These are phyloP conservation scores for Russula emetica DNA, from an alignment of 768 basidiomycete genomes.

Conservation along the genomic window DNA sequence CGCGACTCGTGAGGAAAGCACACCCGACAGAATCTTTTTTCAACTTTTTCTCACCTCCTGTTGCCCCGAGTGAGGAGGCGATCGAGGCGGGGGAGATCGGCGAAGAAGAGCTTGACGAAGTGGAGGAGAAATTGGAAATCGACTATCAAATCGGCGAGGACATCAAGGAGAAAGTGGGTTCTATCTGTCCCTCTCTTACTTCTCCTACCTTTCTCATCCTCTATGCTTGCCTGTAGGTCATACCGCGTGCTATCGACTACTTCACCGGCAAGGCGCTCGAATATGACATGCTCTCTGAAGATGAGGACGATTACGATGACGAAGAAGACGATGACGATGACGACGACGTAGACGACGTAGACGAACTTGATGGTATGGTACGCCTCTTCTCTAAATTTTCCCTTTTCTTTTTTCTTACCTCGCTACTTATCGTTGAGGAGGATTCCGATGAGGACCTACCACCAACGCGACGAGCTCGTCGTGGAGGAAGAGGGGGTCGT, in stretches of 20 bases:
- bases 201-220: neutral
- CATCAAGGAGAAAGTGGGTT: conserved; percentile 86
- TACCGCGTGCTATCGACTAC: conserved; percentile 93
- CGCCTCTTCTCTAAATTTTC: conserved; percentile 25
- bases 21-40: conserved; percentile 95
- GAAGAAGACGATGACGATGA: conserved; percentile 57
- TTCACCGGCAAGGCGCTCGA: conserved; percentile 96
- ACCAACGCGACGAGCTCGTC: conserved; percentile 47
- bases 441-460: conserved; percentile 70
- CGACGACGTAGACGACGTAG: conserved; percentile 47
- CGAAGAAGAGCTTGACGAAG: conserved; percentile 80
- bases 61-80: conserved; percentile 62
- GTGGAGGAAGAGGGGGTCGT: conserved; percentile 26
- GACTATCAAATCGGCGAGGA: conserved; percentile 99
- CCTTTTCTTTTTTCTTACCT: conserved; percentile 3
- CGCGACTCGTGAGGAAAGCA: conserved; percentile 78
- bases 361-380: conserved; percentile 36
- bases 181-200: neutral
- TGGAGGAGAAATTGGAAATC: conserved; percentile 90
- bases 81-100: conserved; percentile 71
- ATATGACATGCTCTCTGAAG: conserved; percentile 52
- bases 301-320: conserved; percentile 44
- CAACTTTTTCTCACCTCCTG: conserved; percentile 92
- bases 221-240: conserved; percentile 50
- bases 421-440: conserved; percentile 34